A percentile compares a stretch with the other conserved stretches of the same genome.
phyloP scores from a whole-genome alignment of 2,329 filamentous ascomycete genomes.

The Pestalotiopsis sp. region DNA sequence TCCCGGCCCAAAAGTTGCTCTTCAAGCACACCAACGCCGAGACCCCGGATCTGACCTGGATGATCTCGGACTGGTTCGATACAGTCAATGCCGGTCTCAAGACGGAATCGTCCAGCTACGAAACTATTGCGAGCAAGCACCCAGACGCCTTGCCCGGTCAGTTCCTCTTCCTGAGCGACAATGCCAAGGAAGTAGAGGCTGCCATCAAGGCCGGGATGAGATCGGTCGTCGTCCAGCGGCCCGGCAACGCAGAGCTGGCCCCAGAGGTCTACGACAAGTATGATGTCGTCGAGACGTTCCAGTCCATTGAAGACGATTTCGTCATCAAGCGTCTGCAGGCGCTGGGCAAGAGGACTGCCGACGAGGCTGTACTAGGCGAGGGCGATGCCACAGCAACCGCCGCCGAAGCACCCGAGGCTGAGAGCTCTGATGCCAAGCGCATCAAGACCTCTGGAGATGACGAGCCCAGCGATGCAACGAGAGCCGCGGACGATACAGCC shows the following conservation, averaged over 20 bases:
- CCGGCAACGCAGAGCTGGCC: constrained; percentile 69
- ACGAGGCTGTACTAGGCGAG: constrained; percentile 3
- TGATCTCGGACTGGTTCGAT: constrained; percentile 73
- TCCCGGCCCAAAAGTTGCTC: constrained; percentile 78
- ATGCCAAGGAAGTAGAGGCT: constrained; percentile 69
- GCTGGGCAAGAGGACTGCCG: constrained; percentile 15
- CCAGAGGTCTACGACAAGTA: constrained; percentile 43
- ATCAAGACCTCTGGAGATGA: neutral
- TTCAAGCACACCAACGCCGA: constrained; percentile 68
- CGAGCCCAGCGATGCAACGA: neutral
- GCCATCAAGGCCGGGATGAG: constrained; percentile 66
- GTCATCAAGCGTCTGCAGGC: constrained; percentile 18
- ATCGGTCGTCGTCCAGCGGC: constrained; percentile 63
- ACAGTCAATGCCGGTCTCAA: constrained; percentile 81
- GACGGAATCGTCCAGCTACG: constrained; percentile 67
- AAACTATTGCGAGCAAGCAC: constrained; percentile 58
- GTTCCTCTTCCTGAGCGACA: constrained; percentile 83
- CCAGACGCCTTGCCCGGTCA: constrained; percentile 48
- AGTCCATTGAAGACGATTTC: constrained; percentile 26
- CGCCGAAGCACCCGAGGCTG: neutral
- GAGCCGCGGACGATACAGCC: neutral
- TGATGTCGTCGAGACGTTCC: constrained; percentile 31
- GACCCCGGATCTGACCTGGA: constrained; percentile 59
- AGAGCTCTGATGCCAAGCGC: constrained; percentile 3
- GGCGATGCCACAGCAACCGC: neutral